These are phyloP conservation scores for Euphorbia peplus DNA, from an alignment of 345 rosid species.

Conservation along the genomic window DNA sequence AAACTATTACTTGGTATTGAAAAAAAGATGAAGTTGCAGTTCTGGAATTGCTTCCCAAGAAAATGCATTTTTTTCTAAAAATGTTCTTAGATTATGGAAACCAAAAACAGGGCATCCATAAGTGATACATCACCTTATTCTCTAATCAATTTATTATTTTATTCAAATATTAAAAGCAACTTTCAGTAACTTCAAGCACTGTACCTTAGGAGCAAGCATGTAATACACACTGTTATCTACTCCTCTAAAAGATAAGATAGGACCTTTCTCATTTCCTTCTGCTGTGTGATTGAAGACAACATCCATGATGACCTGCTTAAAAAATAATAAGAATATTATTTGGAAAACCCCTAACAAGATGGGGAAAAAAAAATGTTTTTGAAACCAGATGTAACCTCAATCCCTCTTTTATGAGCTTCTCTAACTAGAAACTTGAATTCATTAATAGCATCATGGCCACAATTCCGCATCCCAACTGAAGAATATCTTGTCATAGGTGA, in stretches of 20 bases:
- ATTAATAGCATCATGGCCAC: constrained; percentile 68
- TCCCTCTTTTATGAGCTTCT: constrained; percentile 94
- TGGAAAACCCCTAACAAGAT: constrained; percentile 2
- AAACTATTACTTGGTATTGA: neutral
- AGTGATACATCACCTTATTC: neutral
- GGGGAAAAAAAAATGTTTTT: constrained; percentile 4
- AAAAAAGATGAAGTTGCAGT: neutral
- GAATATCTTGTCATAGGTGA: constrained; percentile 95
- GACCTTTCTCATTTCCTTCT: constrained; percentile 96
- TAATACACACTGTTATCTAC: constrained; percentile 88
- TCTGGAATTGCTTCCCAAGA: neutral
- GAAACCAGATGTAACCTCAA: constrained; percentile 60
- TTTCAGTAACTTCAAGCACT: constrained; percentile 16
- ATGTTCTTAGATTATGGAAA: neutral
- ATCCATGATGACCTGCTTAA: constrained; percentile 82
- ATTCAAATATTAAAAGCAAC: neutral
- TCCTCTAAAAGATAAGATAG: constrained; percentile 82
- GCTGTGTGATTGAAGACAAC: constrained; percentile 98
- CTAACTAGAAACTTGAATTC: constrained; percentile 81
- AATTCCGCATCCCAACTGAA: constrained; percentile 50
- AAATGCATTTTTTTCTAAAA: neutral
- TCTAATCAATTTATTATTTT: neutral
- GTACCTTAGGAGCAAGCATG: constrained; percentile 97
- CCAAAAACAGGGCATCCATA: no score
- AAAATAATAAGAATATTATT: constrained; percentile 28